Evolutionary conservation across 768 basidiomycete species (phyloP), one percentile per base, ranked within the genome.

Genomic region (Rhodotorula diobovata): DNA sequence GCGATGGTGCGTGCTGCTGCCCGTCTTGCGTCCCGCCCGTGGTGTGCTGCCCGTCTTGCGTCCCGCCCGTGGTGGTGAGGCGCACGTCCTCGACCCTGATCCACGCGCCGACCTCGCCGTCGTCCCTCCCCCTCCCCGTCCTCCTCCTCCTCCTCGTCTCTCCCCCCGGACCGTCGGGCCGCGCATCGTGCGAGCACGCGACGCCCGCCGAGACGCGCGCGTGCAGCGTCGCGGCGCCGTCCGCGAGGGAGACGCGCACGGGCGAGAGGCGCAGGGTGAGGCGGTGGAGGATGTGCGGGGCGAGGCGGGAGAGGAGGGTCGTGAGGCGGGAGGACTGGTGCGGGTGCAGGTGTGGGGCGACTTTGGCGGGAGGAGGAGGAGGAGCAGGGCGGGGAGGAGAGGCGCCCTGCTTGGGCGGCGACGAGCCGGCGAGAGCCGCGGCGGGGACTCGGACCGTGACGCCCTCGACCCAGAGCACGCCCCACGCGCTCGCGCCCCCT

Each of bases 401-500:
- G 21, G 46, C 6, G 41, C 41, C 12, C 51, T 32, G 34, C 15
- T 20, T 39, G 12, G 39, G 37, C 32, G 4, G 61, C 39, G 1
- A 55, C 46, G 12, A 37, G 25, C 7, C 41, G 25, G 25, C 34
- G 18, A 21, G 58, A 0, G 28, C 46, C 41, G 12, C 41, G n/a
- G 11, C 7, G 41, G 60, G n/a, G 6, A 54, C 51, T 7, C 9
- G 15, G 30, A 67, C 66, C 32, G 2, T 23, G 39, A 60, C 51
- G 35, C 35, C 65, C 37, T 66, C 56, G 12, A 66, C 20, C 30
- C 50, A 57, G 25, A 75, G 54, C 12, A 67, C 66, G 41, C 69
- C 28, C 74, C 74, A 75, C 7, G 55, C 66, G 28, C n/a, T n/a
- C n/a, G n/a, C n/a, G n/a, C n/a, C n/a, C n/a, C 51, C 43, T 1